Percentiles rank a stretch among this genome's conserved stretches.
Evolutionary conservation across 2,329 filamentous ascomycete species (phyloP).

Genomic region (Colletotrichum salicis): DNA sequence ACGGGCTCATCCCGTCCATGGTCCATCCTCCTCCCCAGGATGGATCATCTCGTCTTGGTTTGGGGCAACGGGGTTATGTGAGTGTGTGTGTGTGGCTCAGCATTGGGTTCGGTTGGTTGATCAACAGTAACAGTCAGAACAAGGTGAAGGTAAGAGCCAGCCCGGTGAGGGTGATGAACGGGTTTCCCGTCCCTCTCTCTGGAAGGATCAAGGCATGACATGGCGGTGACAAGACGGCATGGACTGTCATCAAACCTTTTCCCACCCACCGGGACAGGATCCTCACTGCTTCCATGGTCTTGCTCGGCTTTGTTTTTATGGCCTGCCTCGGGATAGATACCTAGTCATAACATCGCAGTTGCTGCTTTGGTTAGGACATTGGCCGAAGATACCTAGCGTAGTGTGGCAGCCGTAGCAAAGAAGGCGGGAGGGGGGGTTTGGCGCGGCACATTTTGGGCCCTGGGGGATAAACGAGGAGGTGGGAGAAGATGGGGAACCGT

Average conservation of each 20-base stretch:
- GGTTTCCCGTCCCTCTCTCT: neutral
- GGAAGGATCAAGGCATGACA: neutral
- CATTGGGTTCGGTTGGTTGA: neutral
- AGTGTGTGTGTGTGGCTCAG: neutral
- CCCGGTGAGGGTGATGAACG: neutral
- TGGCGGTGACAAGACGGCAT: slow-evolving; percentile 27
- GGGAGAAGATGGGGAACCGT: slow-evolving; percentile 15
- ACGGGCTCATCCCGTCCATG: neutral
- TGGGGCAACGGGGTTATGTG: neutral
- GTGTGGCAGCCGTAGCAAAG: neutral
- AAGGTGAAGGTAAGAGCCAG: neutral
- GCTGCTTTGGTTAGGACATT: slow-evolving; percentile 7
- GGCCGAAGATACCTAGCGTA: slow-evolving; percentile 5
- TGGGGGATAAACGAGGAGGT: neutral
- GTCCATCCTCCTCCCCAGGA: neutral
- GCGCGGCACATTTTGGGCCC: slow-evolving; percentile 8
- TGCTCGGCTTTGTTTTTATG: slow-evolving; percentile 14
- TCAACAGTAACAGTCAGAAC: neutral
- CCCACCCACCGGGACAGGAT: slow-evolving; percentile 11
- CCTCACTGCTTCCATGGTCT: slow-evolving; percentile 16
- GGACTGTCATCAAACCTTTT: slow-evolving; percentile 28
- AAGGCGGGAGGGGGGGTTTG: neutral
- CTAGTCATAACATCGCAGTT: slow-evolving; percentile 13
- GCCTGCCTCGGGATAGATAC: slow-evolving; percentile 16
- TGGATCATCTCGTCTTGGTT: slow-evolving; percentile 23